Conservation (phyloP, 169 alveolate genomes). For the Eimeria necatrix region DNA sequence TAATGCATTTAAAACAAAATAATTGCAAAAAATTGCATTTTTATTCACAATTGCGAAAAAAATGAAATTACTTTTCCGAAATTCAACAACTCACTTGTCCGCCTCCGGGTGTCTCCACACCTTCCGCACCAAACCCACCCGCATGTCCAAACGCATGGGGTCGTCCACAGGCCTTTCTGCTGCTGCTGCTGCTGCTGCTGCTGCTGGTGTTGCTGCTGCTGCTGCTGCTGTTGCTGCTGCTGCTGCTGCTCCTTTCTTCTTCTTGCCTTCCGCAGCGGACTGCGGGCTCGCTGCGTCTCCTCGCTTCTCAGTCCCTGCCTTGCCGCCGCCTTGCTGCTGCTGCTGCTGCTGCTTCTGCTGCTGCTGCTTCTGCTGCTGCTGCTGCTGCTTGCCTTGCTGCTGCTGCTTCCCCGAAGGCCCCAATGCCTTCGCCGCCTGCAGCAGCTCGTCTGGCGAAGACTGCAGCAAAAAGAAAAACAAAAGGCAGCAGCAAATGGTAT, state of each 20-base stretch:
- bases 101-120: conserved; percentile 64
- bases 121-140: conserved; percentile 7
- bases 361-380: not conserved
- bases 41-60: too few relatives aligned
- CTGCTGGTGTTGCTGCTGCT: not conserved
- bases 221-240: not conserved
- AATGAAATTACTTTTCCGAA: too few relatives aligned
- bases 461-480: not conserved
- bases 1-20: too few relatives aligned
- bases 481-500: not conserved
- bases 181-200: conserved; percentile 9
- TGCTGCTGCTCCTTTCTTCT: not conserved
- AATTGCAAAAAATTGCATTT: too few relatives aligned
- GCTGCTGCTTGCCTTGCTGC: not conserved
- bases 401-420: not conserved
- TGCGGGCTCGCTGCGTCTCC: not conserved
- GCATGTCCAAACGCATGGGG: conserved; percentile 30
- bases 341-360: conserved; percentile 5
- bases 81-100: not conserved
- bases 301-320: not conserved
- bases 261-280: not conserved
- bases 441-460: not conserved
- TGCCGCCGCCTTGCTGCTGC: not conserved
- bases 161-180: not conserved
- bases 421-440: not conserved